Base-by-base conservation (phyloP, 2,329 filamentous ascomycete species). In the Aureobasidium mangrovei region DNA sequence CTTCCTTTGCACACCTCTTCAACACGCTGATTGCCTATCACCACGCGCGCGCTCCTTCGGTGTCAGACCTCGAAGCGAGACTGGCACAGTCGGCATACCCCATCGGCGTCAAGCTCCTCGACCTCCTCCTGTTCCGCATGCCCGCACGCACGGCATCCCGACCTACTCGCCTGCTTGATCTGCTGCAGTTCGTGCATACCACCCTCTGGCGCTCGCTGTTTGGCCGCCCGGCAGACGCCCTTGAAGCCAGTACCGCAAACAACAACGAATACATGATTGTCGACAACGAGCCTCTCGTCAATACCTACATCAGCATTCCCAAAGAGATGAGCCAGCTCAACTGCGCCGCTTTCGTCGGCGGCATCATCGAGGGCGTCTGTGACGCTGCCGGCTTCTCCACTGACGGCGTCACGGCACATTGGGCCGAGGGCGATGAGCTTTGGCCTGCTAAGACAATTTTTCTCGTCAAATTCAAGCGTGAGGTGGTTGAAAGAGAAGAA, bases 221-320 rank as follows among this genome's bases (percentile, higher is more conserved):
- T 70, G 84, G 82, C 36, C 86, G 91, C 1, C 85, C 91, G 54
- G 93, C 93, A 29, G 91, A 97, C 72, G 86, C 89, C 18, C 83
- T 98, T 56, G 93, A 98, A 74, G 91, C 93, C 72, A 88, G 84
- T 56, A 84, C 87, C 7, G 81, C 84, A 52, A 91, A 90, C 51
- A 85, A 88, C 7, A 89, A 93, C 63, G 91, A 97, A 75, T 98
- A 97, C 77, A 97, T 98, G 91, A 93, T 98, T 64, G 88, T 91
- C 64, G 93, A 98, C 73, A 97, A 98, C 72, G 93, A 97, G 69
- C 93, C 93, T 26, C 78, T 97, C 48, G 91, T 97, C 38, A 97
- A 96, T 71, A 85, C 86, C 59, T 97, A 93, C 73, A 86, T 98
- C 66, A 89, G 84, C 63, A 86, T 97, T 52, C 93, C 93, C 12